phyloP scores from a whole-genome alignment of 805 yeast species.

The Tanozyma kutaoensis region DNA sequence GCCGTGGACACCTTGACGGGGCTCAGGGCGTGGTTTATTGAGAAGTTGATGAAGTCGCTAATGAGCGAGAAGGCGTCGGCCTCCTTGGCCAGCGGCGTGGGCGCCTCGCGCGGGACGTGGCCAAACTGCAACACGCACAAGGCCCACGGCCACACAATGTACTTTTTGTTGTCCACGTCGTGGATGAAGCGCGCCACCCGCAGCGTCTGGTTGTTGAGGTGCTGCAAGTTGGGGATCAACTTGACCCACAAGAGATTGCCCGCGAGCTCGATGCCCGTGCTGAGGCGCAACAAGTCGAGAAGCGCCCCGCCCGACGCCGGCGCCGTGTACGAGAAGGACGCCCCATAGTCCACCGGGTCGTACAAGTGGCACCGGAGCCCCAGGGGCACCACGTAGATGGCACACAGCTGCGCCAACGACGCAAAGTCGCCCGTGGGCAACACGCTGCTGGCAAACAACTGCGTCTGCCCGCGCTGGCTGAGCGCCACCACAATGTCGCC shows the following conservation, averaged over 20 bases:
- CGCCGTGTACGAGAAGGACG: constrained; percentile 13
- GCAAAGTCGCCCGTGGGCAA: constrained; percentile 4
- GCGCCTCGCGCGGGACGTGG: constrained; percentile 6
- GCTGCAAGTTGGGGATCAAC: constrained; percentile 53
- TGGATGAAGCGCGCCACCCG: constrained; percentile 43
- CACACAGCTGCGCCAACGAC: too few relatives aligned
- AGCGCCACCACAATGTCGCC: constrained; percentile 25
- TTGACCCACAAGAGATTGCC: constrained; percentile 42
- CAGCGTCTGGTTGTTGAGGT: constrained; percentile 57
- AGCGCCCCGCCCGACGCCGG: constrained; percentile 13
- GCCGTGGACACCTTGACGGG: too few relatives aligned
- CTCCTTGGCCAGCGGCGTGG: constrained; percentile 2
- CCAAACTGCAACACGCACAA: constrained; percentile 49
- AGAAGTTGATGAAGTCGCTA: constrained; percentile 21
- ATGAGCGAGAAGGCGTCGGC: constrained; percentile 21
- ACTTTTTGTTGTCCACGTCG: constrained; percentile 38
- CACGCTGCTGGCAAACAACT: constrained; percentile 14
- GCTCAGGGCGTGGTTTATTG: constrained; percentile 9
- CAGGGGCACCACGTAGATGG: constrained; percentile 25
- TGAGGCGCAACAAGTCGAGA: constrained; percentile 16
- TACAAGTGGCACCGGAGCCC: constrained; percentile 30
- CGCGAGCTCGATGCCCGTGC: constrained; percentile 17
- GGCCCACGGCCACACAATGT: constrained; percentile 61
- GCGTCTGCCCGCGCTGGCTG: constrained; percentile 10
- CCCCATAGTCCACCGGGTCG: constrained; percentile 11